Evolutionary conservation across 805 yeast species (phyloP), one percentile per base, ranked within the genome.

Genomic region (Myxozyma geophila): DNA sequence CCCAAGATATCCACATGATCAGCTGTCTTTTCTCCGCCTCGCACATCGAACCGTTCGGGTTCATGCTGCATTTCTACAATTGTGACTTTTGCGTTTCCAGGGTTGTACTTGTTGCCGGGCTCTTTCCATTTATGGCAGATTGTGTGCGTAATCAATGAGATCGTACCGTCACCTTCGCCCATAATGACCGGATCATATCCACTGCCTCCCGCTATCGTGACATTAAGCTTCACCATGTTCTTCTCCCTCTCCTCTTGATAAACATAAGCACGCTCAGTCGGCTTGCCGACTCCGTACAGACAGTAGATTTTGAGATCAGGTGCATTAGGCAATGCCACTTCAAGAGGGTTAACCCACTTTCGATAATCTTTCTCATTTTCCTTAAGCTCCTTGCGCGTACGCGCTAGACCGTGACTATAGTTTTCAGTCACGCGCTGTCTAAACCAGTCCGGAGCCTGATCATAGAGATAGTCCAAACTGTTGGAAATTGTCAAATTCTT

Each of bases 1-100:
- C 99, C 99, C 53, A 95, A 80, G 53, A 95, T 92, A 74, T 95
- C 99, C 36, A 95, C 99, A 75, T 95, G 99, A 72, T 95, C 99
- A 0, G 98, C 98, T 0, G 98, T 93, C 74, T 89, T 89, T 10
- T 97, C 96, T 13, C 99, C 99, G 33, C 99, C 99, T 68, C 99
- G 83, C 40, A 95, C 89, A 77, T 95, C 99, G 71, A 89, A 92
- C 69, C 90, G 79, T 72, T 90, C 96, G 0, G 99, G 99, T 73
- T 92, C 96, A 72, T 95, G 97, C 71, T 84, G 83, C 79, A 95
- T 88, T 77, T 95, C 99, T 13, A 93, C 97, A 54, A 92, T 81
- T 23, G 85, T 92, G 21, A 93, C 96, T 19, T 80, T 72, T 1
- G 85, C 76, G 8, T 82, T 81, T 0, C 89, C 96, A 1, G 99